A percentile compares a stretch with the other conserved stretches of the same genome.
phyloP scores from a whole-genome alignment of 768 basidiomycete genomes.

The Coprinopsis cinerea region DNA sequence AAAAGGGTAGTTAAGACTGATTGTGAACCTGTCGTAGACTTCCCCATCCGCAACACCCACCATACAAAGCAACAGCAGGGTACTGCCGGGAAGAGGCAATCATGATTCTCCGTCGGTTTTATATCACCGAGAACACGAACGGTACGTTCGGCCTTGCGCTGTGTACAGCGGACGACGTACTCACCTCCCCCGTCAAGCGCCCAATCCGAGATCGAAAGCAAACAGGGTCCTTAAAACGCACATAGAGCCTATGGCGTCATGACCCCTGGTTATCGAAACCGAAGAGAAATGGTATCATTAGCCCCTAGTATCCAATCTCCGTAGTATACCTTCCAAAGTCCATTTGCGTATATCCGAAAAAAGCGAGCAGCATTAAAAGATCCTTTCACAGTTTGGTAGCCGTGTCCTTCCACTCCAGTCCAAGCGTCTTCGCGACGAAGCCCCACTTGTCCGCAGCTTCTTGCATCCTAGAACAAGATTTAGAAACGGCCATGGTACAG shows the following conservation, averaged over 20 bases:
- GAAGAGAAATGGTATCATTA: no score
- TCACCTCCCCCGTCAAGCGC: conserved; percentile 48
- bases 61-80: conserved; percentile 71
- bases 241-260: conserved; percentile 35
- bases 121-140: conserved; percentile 88
- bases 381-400: conserved; percentile 14
- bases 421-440: conserved; percentile 65
- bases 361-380: not conserved
- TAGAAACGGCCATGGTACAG: not conserved
- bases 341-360: not conserved
- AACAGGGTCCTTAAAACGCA: conserved; percentile 84
- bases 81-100: conserved; percentile 81
- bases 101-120: conserved; percentile 80
- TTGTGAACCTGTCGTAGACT: conserved; percentile 44
- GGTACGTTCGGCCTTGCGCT: conserved; percentile 39
- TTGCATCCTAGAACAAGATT: conserved; percentile 48
- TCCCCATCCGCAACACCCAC: conserved; percentile 64
- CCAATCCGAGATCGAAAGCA: conserved; percentile 81
- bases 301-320: no score
- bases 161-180: conserved; percentile 5
- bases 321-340: not conserved
- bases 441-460: conserved; percentile 76
- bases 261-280: no score
- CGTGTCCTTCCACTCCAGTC: conserved; percentile 34
- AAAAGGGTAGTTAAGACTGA: no score